These are phyloP conservation scores for Anastatica hierochuntica DNA, from an alignment of 345 rosid species.

Conservation along the genomic window DNA sequence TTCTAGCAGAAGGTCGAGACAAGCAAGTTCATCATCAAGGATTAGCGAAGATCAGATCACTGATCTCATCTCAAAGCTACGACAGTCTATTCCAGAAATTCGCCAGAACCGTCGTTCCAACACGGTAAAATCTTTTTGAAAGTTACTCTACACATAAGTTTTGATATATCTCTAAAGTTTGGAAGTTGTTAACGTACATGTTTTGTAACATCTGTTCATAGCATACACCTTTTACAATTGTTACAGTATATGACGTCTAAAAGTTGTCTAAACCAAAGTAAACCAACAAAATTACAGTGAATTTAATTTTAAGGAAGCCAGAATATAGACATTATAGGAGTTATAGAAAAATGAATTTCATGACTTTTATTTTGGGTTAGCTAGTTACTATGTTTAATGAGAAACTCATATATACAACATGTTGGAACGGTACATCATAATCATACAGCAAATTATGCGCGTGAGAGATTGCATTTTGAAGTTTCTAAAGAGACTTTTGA, in stretches of 20 bases:
- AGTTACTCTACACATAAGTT: no score
- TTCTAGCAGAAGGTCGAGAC: conserved; percentile 93
- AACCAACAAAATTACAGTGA: no score
- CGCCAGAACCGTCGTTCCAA: conserved; percentile 58
- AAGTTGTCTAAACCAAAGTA: no score
- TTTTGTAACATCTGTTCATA: no score
- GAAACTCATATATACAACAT: conserved; percentile 5
- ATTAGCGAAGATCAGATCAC: conserved; percentile 90
- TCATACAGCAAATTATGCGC: conserved; percentile 11
- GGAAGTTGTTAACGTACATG: no score
- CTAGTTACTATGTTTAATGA: not conserved
- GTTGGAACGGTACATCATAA: conserved; percentile 13
- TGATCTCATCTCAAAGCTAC: conserved; percentile 75
- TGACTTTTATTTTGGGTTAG: not conserved
- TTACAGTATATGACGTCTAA: no score
- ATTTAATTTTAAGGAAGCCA: no score
- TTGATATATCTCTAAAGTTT: no score
- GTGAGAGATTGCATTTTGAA: conserved; percentile 20
- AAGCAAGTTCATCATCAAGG: conserved; percentile 48
- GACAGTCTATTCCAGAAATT: conserved; percentile 86
- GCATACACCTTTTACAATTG: no score
- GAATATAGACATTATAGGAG: no score
- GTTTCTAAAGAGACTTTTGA: conserved; percentile 18
- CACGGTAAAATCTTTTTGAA: conserved; percentile 38
- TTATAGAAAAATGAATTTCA: not conserved